A percentile compares a stretch with the other conserved stretches of the same genome.
These are phyloP conservation scores for Globisporangium yorkense DNA, from an alignment of 352 stramenopile genomes.

Conservation along the genomic window DNA sequence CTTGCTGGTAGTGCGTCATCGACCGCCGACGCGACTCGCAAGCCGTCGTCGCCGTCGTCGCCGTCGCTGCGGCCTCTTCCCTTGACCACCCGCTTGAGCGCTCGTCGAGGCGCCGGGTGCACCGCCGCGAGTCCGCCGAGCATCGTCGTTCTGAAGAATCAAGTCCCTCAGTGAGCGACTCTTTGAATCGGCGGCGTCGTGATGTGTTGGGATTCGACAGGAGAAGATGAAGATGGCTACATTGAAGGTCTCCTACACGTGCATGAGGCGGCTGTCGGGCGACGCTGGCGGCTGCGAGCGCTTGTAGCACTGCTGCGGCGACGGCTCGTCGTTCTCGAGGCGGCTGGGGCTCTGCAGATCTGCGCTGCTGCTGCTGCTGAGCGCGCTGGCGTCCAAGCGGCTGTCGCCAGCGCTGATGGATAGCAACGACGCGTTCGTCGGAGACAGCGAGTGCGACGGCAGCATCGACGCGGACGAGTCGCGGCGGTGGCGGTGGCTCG, in stretches of 20 bases:
- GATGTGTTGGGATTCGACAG: not conserved
- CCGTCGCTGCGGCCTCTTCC: not conserved
- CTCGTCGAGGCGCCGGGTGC: slow-evolving; percentile 1
- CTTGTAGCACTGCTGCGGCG: slow-evolving; percentile 48
- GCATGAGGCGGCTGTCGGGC: slow-evolving; percentile 24
- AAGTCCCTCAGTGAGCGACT: not conserved
- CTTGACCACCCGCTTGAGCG: slow-evolving; percentile 10
- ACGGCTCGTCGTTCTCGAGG: slow-evolving; percentile 13
- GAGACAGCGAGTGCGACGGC: slow-evolving; percentile 5
- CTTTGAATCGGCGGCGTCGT: not conserved
- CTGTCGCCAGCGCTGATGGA: slow-evolving; percentile 1
- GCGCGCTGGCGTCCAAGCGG: no score
- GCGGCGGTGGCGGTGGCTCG: not conserved
- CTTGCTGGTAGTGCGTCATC: not conserved
- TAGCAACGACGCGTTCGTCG: slow-evolving; percentile 13
- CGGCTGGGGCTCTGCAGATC: slow-evolving; percentile 21
- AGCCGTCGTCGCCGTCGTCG: not conserved
- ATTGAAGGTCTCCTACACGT: slow-evolving; percentile 17
- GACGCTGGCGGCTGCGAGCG: slow-evolving; percentile 34
- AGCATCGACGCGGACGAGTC: slow-evolving; percentile 5
- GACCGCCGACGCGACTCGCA: not conserved
- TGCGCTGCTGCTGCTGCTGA: slow-evolving; percentile 7
- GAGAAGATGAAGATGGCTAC: not conserved
- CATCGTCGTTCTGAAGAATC: not conserved
- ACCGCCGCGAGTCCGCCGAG: slow-evolving; percentile 2